Evolutionary conservation across 2,329 filamentous ascomycete species (phyloP).

Genomic region (Sporothrix pallida): DNA sequence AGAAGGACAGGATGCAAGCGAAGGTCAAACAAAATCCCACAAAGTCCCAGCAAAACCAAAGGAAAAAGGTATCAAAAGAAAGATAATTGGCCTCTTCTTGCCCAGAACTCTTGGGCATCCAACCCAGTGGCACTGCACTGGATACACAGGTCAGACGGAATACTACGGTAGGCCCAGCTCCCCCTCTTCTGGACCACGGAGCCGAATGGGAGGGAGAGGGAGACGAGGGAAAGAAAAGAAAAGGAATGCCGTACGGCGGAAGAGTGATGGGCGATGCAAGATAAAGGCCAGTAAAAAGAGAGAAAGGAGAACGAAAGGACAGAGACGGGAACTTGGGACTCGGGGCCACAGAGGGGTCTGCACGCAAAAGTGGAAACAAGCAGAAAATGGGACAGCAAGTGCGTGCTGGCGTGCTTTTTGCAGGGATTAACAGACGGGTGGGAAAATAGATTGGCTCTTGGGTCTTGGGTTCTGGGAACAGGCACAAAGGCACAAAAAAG

Average conservation of each 20-base stretch:
- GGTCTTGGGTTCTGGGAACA: not conserved
- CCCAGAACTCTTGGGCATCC: no score
- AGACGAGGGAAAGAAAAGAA: not conserved
- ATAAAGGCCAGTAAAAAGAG: not conserved
- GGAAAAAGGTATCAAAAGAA: no score
- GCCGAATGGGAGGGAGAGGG: not conserved
- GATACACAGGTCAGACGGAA: not conserved
- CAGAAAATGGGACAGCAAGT: slow-evolving; percentile 5
- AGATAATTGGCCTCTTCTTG: no score
- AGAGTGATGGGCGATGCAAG: not conserved
- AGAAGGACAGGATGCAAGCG: not conserved
- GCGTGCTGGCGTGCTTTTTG: slow-evolving; percentile 1
- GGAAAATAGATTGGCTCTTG: not conserved
- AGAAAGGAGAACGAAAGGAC: not conserved
- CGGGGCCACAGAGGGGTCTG: not conserved
- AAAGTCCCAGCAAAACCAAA: not conserved
- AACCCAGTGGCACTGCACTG: not conserved
- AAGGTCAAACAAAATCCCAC: no score
- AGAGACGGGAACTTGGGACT: not conserved
- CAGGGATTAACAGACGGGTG: not conserved
- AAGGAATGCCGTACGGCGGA: not conserved
- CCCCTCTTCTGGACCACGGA: slow-evolving; percentile 18
- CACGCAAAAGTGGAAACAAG: slow-evolving; percentile 28
- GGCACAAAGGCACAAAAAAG: no score
- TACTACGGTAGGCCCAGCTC: not conserved